Evolutionary conservation across 345 rosid species (phyloP).

Genomic region (Populus simonii): DNA sequence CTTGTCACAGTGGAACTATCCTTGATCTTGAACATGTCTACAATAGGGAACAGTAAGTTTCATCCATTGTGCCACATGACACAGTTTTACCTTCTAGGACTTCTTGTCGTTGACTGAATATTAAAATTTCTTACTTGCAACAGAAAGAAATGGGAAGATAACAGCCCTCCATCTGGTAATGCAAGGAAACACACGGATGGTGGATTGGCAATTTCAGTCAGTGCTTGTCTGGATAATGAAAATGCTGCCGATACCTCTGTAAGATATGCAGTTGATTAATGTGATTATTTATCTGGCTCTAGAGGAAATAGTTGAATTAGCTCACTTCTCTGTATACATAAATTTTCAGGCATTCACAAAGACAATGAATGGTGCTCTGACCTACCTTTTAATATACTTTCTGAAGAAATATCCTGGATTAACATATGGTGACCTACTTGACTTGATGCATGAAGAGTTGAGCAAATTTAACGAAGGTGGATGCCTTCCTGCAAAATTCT

Average conservation of each 20-base stretch:
- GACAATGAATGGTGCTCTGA: constrained; percentile 20
- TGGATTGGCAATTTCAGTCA: constrained; percentile 25
- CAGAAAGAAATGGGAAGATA: constrained; percentile 36
- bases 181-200: constrained; percentile 22
- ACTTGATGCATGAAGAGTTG: constrained; percentile 9
- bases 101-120: too few species aligned
- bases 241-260: constrained; percentile 19
- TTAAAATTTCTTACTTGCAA: neutral
- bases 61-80: too few species aligned
- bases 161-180: constrained; percentile 26
- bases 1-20: constrained; percentile 72
- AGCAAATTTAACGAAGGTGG: neutral
- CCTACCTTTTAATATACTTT: constrained; percentile 12
- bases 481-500: neutral
- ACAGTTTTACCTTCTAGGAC: too few species aligned
- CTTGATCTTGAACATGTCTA: constrained; percentile 50
- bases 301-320: neutral
- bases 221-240: constrained; percentile 19
- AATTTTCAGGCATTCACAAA: constrained; percentile 13
- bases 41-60: constrained; percentile 29
- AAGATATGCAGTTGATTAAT: neutral
- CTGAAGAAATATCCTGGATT: neutral
- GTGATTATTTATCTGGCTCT: neutral
- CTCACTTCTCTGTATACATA: too few species aligned
- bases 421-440: constrained; percentile 16